Evolutionary conservation across 345 rosid species (phyloP).

Genomic region (Sonneratia alba): DNA sequence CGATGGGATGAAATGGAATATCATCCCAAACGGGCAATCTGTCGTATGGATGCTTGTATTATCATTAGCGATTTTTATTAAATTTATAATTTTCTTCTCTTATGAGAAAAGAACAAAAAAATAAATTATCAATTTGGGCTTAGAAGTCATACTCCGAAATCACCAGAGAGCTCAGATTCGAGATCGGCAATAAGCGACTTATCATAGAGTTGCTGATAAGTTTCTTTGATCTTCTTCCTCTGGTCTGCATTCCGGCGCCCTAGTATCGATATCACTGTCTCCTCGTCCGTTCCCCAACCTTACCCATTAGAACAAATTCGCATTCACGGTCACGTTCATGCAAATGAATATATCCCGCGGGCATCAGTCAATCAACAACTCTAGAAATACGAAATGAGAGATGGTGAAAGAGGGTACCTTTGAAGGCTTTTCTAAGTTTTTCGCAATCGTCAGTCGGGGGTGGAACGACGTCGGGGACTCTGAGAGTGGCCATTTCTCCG

Average conservation of each 20-base stretch:
- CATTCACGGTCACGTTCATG: neutral
- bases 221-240: conserved; percentile 55
- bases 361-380: neutral
- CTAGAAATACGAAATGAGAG: neutral
- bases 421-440: conserved; percentile 48
- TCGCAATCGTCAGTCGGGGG: conserved; percentile 59
- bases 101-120: neutral
- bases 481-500: conserved; percentile 41
- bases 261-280: conserved; percentile 39
- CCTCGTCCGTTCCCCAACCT: conserved; percentile 84
- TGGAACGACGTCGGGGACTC: conserved; percentile 53
- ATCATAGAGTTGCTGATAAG: conserved; percentile 48
- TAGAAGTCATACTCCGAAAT: conserved; percentile 43
- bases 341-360: neutral
- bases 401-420: conserved; percentile 32
- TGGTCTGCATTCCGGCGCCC: conserved; percentile 72
- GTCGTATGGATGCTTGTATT: no score
- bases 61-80: no score
- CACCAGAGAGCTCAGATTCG: conserved; percentile 63
- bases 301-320: conserved; percentile 7
- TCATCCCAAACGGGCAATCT: no score
- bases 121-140: neutral
- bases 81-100: neutral
- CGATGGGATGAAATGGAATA: no score
- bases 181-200: conserved; percentile 54